Base-by-base conservation (phyloP, 768 basidiomycete species). In the Lepiota venenata region DNA sequence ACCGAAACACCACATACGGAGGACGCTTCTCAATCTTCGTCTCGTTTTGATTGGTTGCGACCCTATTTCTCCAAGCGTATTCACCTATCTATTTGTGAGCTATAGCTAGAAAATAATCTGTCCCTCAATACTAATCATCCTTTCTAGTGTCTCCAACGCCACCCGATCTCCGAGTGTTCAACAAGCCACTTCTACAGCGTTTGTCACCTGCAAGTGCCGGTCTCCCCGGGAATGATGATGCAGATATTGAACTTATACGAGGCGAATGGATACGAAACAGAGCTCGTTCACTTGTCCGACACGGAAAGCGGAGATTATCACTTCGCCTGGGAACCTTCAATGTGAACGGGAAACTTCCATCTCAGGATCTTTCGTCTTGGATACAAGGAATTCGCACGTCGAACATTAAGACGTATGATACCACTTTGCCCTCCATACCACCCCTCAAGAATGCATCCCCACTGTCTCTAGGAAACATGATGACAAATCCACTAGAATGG, bases 291-390 rank as follows among this genome's bases (percentile, higher is more conserved):
- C 61, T 64, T 47, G 68, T 69, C 32, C 61, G 62, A 4, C 68
- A 61, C 44, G 73, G 70, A n/a, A 64, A 61, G 43, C 58, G 65
- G 37, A 57, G 56, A 42, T 57, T 79, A n/a, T 70, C 61, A 29
- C 63, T 92, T 46, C 84, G 88, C 5, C 56, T 87, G 15, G 89
- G 91, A 18, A 89, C 88, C 0, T 93, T 93, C 73, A 93, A 93
- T 60, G 90, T 93, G 43, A 91, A 91, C 60, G 90, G 88, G 1
- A 84, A 83, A 61, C 59, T 79, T 36, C 88, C 91, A 0, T 82
- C 85, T 2, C 85, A 88, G 58, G 87, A 90, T 63, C 69, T 93
- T 8, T 79, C 81, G 4, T 66, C 77, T 2, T 92, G 90, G 88
- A 61, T 90, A 27, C 71, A 79, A 40, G 66, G 71, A 42, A 60